Percentiles rank a stretch among this genome's conserved stretches.
Evolutionary conservation across 768 basidiomycete genomes (phyloP).

Genomic region (Myochromella boudieri): DNA sequence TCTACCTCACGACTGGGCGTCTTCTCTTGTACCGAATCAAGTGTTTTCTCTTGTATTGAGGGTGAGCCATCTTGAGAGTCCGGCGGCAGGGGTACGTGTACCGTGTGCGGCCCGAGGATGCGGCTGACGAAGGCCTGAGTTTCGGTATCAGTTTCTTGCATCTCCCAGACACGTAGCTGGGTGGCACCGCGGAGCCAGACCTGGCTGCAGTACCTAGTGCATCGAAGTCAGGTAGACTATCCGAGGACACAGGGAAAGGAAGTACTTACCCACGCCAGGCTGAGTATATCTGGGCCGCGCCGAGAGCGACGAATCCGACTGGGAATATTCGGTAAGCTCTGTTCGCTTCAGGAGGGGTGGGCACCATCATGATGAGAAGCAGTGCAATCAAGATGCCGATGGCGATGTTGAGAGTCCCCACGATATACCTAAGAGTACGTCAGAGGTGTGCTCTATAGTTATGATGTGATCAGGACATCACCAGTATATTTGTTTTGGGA

Average conservation of each 20-base stretch:
- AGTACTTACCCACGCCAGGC: constrained; percentile 30
- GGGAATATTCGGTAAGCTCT: constrained; percentile 32
- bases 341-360: constrained; percentile 20
- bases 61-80: not conserved
- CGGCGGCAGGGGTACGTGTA: not conserved
- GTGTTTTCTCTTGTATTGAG: not conserved
- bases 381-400: constrained; percentile 26
- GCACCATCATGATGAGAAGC: constrained; percentile 25
- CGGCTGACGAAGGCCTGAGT: constrained; percentile 20
- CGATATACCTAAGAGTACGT: constrained; percentile 24
- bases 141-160: constrained; percentile 30
- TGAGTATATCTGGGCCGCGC: constrained; percentile 31
- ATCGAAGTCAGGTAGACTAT: not conserved
- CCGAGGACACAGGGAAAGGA: not conserved
- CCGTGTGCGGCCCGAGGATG: constrained; percentile 12
- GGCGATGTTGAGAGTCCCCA: constrained; percentile 25
- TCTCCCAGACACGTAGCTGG: constrained; percentile 39
- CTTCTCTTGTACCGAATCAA: not conserved
- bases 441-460: not conserved
- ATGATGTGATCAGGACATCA: constrained; percentile 13
- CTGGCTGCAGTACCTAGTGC: constrained; percentile 33
- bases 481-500: constrained; percentile 35
- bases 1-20: not conserved
- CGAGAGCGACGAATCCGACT: constrained; percentile 26
- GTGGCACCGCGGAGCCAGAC: constrained; percentile 32